Evolutionary conservation across 2,329 filamentous ascomycete species (phyloP).

Genomic region (Fusarium gaditjirri): DNA sequence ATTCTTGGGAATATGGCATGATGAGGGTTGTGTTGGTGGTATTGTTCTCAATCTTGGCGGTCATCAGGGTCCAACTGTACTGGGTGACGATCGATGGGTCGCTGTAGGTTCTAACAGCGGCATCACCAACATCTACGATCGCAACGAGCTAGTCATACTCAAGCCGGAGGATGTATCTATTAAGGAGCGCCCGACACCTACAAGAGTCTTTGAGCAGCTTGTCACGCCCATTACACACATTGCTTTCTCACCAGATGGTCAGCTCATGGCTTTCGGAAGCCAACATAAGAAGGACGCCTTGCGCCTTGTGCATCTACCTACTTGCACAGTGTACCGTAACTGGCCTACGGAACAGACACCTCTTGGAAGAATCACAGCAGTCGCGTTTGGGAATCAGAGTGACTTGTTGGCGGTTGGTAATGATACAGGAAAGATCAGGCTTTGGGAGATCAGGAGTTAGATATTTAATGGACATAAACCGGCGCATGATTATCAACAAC

Average conservation of each 20-base stretch:
- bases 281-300: conserved; percentile 89
- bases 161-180: conserved; percentile 60
- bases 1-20: conserved; percentile 85
- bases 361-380: conserved; percentile 81
- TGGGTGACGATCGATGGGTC: conserved; percentile 89
- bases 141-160: conserved; percentile 67
- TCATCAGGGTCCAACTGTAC: conserved; percentile 64
- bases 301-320: conserved; percentile 87
- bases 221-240: conserved; percentile 85
- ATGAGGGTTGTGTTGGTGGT: conserved; percentile 88
- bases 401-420: conserved; percentile 86
- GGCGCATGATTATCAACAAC: conserved; percentile 30
- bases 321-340: conserved; percentile 93
- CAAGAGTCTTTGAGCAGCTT: conserved; percentile 82
- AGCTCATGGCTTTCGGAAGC: conserved; percentile 87
- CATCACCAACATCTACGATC: conserved; percentile 94
- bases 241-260: conserved; percentile 86
- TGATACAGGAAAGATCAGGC: conserved; percentile 84
- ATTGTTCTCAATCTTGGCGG: conserved; percentile 86
- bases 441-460: conserved; percentile 88
- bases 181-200: conserved; percentile 76
- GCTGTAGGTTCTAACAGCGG: conserved; percentile 87
- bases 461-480: conserved; percentile 34
- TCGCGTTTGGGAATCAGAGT: conserved; percentile 74
- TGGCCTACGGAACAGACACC: conserved; percentile 95